These are phyloP conservation scores for Cutaneotrichosporon cyanovorans DNA, from an alignment of 1,284 basidiomycete species.

Conservation along the genomic window DNA sequence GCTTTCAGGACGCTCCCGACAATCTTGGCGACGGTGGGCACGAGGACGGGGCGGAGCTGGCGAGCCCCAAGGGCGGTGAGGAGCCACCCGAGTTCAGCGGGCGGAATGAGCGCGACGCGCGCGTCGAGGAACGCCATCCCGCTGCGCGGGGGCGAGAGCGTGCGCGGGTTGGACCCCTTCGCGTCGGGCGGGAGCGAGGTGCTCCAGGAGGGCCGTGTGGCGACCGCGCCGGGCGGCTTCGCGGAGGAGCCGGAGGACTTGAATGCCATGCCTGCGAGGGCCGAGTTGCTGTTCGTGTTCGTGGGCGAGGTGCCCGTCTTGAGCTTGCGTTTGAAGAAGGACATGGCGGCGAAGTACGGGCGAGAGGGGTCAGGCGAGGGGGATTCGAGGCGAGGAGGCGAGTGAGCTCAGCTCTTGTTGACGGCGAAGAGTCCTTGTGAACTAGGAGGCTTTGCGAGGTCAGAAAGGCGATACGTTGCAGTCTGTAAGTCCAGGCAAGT, in stretches of 20 bases:
- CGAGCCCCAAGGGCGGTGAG: conserved; percentile 10
- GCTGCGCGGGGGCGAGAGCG: conserved; percentile 3
- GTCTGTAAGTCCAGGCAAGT: too few species aligned
- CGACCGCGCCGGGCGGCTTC: conserved; percentile 1
- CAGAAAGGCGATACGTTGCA: too few species aligned
- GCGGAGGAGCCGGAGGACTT: not conserved
- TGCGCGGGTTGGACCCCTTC: not conserved
- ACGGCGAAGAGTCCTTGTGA: too few species aligned
- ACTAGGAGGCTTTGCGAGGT: too few species aligned
- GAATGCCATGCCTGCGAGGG: too few species aligned
- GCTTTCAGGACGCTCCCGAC: conserved; percentile 11
- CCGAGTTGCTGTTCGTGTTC: too few species aligned
- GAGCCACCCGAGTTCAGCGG: conserved; percentile 13
- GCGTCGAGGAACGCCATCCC: conserved; percentile 16
- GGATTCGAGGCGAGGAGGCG: too few species aligned
- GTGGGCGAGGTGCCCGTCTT: too few species aligned
- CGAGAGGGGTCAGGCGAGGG: too few species aligned
- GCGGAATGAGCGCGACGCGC: conserved; percentile 8
- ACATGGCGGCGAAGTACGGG: too few species aligned
- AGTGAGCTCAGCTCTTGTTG: too few species aligned
- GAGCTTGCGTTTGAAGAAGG: too few species aligned
- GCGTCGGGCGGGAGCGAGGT: conserved; percentile 10
- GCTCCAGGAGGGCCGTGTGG: conserved; percentile 10
- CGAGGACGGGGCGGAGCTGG: conserved; percentile 16
- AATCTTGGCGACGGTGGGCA: conserved; percentile 14